Evolutionary conservation across 257 asterid genomes (phyloP).

Genomic region (Coffea canephora): DNA sequence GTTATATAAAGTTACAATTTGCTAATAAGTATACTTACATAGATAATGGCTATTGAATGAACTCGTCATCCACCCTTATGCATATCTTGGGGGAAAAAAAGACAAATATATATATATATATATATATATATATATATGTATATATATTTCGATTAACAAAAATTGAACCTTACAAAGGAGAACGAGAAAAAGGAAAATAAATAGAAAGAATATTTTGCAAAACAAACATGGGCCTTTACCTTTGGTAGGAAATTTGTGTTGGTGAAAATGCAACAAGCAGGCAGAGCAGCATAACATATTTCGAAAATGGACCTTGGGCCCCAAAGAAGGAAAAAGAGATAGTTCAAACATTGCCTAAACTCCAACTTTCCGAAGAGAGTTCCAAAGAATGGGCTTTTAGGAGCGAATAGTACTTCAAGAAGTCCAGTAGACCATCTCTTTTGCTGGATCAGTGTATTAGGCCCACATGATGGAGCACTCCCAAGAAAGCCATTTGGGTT

Average conservation of each 20-base stretch:
- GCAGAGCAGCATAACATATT: constrained; percentile 29
- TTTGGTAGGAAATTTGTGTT: constrained; percentile 32
- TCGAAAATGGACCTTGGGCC: constrained; percentile 35
- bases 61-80: too few species aligned
- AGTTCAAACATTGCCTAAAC: constrained; percentile 31
- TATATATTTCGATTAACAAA: too few species aligned
- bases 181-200: too few species aligned
- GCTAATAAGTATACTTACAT: too few species aligned
- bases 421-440: constrained; percentile 46
- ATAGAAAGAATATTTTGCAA: too few species aligned
- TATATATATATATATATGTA: too few species aligned
- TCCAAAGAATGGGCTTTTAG: constrained; percentile 21
- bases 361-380: constrained; percentile 19
- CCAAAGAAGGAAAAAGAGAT: constrained; percentile 22
- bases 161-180: too few species aligned
- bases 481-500: constrained; percentile 38
- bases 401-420: constrained; percentile 22
- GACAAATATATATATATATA: too few species aligned
- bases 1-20: too few species aligned
- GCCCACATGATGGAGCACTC: constrained; percentile 33
- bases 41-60: too few species aligned
- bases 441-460: constrained; percentile 25
- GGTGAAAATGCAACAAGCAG: constrained; percentile 35
- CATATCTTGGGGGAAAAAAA: too few species aligned
- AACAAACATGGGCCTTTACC: constrained; percentile 5